phyloP scores from a whole-genome alignment of 1,284 basidiomycete species.

The Ceratobasidium sp. region DNA sequence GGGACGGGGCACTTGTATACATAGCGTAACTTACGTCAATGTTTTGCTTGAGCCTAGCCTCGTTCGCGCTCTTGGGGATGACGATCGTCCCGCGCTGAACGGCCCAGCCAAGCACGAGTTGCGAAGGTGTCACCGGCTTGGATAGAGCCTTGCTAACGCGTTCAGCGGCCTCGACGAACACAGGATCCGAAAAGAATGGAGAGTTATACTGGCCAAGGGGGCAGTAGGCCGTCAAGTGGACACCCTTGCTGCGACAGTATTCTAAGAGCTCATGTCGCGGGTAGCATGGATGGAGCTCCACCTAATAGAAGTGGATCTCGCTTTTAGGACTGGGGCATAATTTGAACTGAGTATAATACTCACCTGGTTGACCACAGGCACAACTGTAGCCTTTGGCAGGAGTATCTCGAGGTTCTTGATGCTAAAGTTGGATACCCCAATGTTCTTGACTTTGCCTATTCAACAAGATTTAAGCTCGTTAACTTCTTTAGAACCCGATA shows the following conservation, averaged over 20 bases:
- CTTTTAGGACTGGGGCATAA: neutral
- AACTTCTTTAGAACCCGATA: neutral
- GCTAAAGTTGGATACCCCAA: slow-evolving; percentile 53
- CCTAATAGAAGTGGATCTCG: slow-evolving; percentile 45
- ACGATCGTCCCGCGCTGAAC: slow-evolving; percentile 62
- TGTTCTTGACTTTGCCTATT: slow-evolving; percentile 55
- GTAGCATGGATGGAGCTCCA: slow-evolving; percentile 71
- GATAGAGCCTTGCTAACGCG: slow-evolving; percentile 25
- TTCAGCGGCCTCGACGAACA: slow-evolving; percentile 64
- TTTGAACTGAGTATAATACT: neutral
- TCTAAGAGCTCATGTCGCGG: slow-evolving; percentile 68
- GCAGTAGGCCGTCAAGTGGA: slow-evolving; percentile 75
- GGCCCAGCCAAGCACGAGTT: slow-evolving; percentile 69
- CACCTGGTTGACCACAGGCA: slow-evolving; percentile 57
- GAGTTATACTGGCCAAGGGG: slow-evolving; percentile 67
- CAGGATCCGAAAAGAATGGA: slow-evolving; percentile 60
- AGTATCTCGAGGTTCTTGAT: slow-evolving; percentile 45
- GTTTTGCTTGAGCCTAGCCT: slow-evolving; percentile 61
- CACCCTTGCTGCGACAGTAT: slow-evolving; percentile 71
- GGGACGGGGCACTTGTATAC: no score
- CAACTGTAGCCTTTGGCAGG: slow-evolving; percentile 54
- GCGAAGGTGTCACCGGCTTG: slow-evolving; percentile 66
- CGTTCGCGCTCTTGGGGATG: slow-evolving; percentile 67
- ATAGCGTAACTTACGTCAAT: neutral
- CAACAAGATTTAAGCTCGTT: neutral